phyloP scores from a whole-genome alignment of 257 asterid genomes.

The Solanum chilense region DNA sequence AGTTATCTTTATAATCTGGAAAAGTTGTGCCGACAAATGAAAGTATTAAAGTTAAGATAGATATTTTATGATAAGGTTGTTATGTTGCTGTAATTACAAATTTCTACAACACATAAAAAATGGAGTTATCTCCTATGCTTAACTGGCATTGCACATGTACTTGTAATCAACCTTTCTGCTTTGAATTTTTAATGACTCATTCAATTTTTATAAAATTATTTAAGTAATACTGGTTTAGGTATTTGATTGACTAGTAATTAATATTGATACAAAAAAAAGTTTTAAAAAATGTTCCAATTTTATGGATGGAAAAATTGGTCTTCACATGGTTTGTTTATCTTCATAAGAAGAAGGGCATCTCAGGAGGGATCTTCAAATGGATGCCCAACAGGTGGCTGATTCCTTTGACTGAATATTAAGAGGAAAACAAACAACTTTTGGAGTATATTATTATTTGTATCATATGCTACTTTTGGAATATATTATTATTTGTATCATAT shows the following conservation, averaged over 20 bases:
- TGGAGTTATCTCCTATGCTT: neutral
- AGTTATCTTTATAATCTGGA: neutral
- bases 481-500: too few species aligned
- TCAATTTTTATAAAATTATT: neutral
- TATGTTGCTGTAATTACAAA: neutral
- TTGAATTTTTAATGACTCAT: neutral
- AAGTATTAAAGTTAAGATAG: neutral
- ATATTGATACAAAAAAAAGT: neutral
- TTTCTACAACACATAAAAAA: neutral
- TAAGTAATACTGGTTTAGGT: neutral
- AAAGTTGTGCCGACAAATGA: constrained; percentile 3
- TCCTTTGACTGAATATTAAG: neutral
- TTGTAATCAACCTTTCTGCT: neutral
- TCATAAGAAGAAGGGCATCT: neutral
- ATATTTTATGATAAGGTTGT: neutral
- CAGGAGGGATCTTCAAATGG: constrained; percentile 4
- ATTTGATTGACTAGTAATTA: neutral
- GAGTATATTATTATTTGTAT: neutral
- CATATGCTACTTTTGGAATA: neutral
- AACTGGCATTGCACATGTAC: neutral
- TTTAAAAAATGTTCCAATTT: constrained; percentile 3
- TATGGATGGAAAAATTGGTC: neutral
- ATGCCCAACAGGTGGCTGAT: constrained; percentile 7
- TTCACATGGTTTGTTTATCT: constrained; percentile 11
- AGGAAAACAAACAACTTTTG: neutral